Evolutionary conservation across 768 basidiomycete genomes (phyloP).

Genomic region (Mycena chlorophos): DNA sequence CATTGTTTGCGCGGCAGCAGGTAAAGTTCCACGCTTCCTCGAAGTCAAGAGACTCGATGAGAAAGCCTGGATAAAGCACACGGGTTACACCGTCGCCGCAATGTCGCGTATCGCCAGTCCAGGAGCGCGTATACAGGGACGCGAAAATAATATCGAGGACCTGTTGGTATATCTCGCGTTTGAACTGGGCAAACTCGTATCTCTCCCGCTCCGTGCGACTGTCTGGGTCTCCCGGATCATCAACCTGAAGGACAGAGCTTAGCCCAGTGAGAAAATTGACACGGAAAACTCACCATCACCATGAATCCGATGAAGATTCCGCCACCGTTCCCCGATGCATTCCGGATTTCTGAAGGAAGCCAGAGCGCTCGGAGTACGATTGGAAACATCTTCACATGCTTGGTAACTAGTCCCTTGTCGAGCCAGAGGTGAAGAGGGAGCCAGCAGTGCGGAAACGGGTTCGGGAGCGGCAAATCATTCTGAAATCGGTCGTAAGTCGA

Average conservation of each 20-base stretch:
- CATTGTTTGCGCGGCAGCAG: conserved; percentile 23
- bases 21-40: conserved; percentile 31
- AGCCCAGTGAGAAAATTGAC: background rate
- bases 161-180: conserved; percentile 32
- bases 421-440: conserved; percentile 32
- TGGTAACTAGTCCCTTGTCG: conserved; percentile 30
- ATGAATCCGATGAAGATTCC: conserved; percentile 31
- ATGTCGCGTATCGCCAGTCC: conserved; percentile 22
- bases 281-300: conserved; percentile 24
- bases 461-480: conserved; percentile 22
- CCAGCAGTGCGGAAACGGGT: conserved; percentile 24
- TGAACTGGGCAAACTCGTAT: conserved; percentile 30
- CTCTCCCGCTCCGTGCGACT: conserved; percentile 18
- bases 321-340: conserved; percentile 35
- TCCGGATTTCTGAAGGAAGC: conserved; percentile 30
- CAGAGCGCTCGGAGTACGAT: conserved; percentile 29
- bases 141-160: conserved; percentile 25
- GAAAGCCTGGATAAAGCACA: conserved; percentile 30
- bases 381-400: conserved; percentile 28
- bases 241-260: conserved; percentile 15
- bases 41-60: conserved; percentile 29
- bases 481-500: conserved; percentile 6
- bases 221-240: conserved; percentile 27
- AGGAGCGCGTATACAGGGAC: conserved; percentile 21
- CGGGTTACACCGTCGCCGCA: conserved; percentile 24